phyloP scores from a whole-genome alignment of 2,329 filamentous ascomycete species.

The Aureobasidium sp. region DNA sequence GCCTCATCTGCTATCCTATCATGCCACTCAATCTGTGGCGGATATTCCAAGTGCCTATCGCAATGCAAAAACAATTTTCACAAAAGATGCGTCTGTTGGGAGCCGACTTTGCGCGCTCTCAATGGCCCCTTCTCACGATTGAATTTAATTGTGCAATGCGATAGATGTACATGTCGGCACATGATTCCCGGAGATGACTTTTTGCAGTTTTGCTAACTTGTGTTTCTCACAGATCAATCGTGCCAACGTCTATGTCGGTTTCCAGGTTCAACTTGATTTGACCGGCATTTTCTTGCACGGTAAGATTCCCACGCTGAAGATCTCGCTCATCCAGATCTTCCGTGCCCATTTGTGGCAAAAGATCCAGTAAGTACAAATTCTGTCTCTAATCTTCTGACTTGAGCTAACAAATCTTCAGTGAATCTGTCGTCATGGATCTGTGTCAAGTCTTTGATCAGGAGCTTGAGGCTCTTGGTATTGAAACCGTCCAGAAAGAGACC shows the following conservation, averaged over 20 bases:
- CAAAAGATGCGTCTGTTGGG: neutral
- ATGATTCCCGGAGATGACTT: slow-evolving; percentile 4
- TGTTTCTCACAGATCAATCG: slow-evolving; percentile 58
- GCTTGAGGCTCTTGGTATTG: slow-evolving; percentile 87
- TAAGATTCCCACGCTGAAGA: slow-evolving; percentile 97
- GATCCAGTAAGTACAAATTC: slow-evolving; percentile 56
- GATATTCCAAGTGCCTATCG: neutral
- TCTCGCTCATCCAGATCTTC: slow-evolving; percentile 98
- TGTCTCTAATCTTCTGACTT: neutral
- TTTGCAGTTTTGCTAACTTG: slow-evolving; percentile 8
- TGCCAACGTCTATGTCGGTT: slow-evolving; percentile 97
- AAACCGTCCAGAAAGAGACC: slow-evolving; percentile 97
- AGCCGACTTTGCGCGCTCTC: neutral
- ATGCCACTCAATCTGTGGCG: too few relatives aligned
- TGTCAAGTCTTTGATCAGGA: slow-evolving; percentile 99
- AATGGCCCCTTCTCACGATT: neutral
- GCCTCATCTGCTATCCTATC: neutral
- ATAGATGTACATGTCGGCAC: neutral
- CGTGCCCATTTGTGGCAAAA: slow-evolving; percentile 99
- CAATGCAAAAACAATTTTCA: neutral
- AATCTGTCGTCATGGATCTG: slow-evolving; percentile 97
- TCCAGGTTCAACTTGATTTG: slow-evolving; percentile 95
- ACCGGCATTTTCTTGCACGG: slow-evolving; percentile 99
- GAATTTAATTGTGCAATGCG: neutral
- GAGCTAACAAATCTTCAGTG: slow-evolving; percentile 30